Conservation (phyloP, 108 stramenopile genomes). For the Poteriospumella lacustris region DNA sequence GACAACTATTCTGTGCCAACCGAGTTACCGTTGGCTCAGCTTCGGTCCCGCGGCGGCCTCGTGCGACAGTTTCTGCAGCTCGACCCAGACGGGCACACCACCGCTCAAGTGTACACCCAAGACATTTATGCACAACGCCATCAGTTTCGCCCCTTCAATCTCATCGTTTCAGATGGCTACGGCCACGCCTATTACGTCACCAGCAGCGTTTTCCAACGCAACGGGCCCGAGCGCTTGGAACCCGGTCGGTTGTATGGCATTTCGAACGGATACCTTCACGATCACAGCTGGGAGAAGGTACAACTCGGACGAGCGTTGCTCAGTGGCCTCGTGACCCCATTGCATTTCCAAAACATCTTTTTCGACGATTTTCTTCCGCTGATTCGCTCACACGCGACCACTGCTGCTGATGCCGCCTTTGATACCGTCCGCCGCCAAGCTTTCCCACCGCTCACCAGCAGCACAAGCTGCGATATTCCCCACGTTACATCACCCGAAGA, state of each 20-base stretch:
- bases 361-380: no score
- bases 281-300: conserved; percentile 2
- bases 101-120: neutral
- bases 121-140: neutral
- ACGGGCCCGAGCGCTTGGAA: neutral
- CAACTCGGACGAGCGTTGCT: neutral
- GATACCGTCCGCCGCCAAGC: no score
- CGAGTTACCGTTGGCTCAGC: neutral
- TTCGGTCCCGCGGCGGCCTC: neutral
- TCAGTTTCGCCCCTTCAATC: neutral
- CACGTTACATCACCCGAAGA: no score
- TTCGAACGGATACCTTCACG: neutral
- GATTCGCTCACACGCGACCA: no score
- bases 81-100: no score
- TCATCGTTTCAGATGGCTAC: neutral
- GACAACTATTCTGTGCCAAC: no score
- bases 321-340: neutral
- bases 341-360: no score
- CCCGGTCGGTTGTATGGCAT: neutral
- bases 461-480: no score
- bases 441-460: no score
- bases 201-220: neutral
- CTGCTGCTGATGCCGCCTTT: no score
- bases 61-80: neutral
- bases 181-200: neutral